These are phyloP conservation scores for Sugiyamaella mastotermitis DNA, from an alignment of 805 yeast species.

Conservation along the genomic window DNA sequence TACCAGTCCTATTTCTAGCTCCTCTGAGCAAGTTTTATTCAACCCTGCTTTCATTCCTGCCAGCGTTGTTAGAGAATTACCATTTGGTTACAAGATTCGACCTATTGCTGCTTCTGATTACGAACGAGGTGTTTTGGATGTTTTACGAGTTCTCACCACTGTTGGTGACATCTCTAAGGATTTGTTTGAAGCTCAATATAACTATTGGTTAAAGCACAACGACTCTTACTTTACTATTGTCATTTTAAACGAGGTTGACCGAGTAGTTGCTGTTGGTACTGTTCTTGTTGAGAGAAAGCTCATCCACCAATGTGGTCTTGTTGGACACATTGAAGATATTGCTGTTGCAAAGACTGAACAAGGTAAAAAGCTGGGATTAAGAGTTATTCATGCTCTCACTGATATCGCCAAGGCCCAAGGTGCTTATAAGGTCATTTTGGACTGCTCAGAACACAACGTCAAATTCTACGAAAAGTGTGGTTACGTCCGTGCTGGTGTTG, in stretches of 20 bases:
- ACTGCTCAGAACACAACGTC: constrained; percentile 78
- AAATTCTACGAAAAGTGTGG: constrained; percentile 90
- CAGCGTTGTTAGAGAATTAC: constrained; percentile 29
- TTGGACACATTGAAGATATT: constrained; percentile 94
- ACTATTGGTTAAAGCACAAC: constrained; percentile 48
- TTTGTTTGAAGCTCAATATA: constrained; percentile 46
- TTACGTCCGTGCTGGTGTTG: constrained; percentile 41
- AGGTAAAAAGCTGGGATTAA: constrained; percentile 74
- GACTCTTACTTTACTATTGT: constrained; percentile 66
- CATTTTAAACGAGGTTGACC: constrained; percentile 45
- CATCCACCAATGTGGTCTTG: constrained; percentile 77
- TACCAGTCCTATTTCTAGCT: not conserved
- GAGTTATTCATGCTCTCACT: constrained; percentile 57
- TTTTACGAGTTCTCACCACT: constrained; percentile 65
- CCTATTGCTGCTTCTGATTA: constrained; percentile 51
- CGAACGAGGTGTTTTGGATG: constrained; percentile 53
- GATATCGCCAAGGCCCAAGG: constrained; percentile 53
- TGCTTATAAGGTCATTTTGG: constrained; percentile 84
- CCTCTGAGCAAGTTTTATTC: constrained; percentile 17
- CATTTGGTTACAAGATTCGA: constrained; percentile 67
- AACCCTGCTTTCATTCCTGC: constrained; percentile 24
- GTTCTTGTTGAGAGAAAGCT: constrained; percentile 69
- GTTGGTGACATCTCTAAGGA: constrained; percentile 64
- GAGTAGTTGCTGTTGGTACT: constrained; percentile 79
- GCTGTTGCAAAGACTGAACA: constrained; percentile 71